phyloP scores from a whole-genome alignment of 768 basidiomycete genomes.

The Panaeolus papilionaceus region DNA sequence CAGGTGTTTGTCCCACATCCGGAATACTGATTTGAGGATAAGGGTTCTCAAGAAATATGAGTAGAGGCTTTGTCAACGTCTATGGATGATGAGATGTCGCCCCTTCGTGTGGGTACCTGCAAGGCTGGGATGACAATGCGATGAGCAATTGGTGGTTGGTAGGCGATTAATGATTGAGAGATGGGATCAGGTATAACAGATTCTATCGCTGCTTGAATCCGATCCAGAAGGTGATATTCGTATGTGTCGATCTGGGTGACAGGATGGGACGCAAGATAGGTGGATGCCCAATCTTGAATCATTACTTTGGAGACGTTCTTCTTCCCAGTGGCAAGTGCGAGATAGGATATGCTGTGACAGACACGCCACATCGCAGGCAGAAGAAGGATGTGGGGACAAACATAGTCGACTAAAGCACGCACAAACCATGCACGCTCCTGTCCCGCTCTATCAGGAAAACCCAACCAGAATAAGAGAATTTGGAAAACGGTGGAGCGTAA shows the following conservation, averaged over 20 bases:
- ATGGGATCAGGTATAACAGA: not conserved
- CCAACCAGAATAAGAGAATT: not conserved
- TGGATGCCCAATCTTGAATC: not conserved
- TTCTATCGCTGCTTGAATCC: not conserved
- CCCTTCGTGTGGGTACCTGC: no score
- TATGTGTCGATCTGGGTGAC: not conserved
- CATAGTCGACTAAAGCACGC: not conserved
- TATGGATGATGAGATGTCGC: no score
- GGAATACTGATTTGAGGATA: not conserved
- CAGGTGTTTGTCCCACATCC: not conserved
- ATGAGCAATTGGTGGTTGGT: not conserved
- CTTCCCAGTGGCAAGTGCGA: not conserved
- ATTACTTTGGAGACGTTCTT: not conserved
- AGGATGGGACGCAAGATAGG: not conserved
- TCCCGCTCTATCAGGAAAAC: not conserved
- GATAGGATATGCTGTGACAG: not conserved
- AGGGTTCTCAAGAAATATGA: not conserved
- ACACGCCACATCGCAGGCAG: not conserved
- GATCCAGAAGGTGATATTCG: not conserved
- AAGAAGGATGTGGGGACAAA: not conserved
- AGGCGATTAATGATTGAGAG: not conserved
- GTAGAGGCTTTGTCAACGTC: not conserved
- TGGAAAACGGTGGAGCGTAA: not conserved
- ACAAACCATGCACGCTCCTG: not conserved
- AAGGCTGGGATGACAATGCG: no score